These are phyloP conservation scores for Arachnomyces sp. DNA, from an alignment of 2,329 filamentous ascomycete species.

Conservation along the genomic window DNA sequence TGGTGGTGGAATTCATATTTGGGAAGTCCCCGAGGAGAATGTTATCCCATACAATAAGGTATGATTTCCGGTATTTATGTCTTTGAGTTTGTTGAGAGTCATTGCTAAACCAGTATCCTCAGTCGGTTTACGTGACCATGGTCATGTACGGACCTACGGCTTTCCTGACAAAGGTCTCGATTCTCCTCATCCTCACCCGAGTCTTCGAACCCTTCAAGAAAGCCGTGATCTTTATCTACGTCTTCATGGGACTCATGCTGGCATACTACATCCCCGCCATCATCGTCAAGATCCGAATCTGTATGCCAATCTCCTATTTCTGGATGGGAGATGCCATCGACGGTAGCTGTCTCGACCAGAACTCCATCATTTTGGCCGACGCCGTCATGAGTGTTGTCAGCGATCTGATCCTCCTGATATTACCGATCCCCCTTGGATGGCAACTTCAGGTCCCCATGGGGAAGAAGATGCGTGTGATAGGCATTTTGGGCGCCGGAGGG, in stretches of 20 bases:
- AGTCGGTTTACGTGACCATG: constrained; percentile 38
- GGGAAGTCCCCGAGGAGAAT: constrained; percentile 24
- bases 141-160: constrained; percentile 42
- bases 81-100: background rate
- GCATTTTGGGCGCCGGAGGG: constrained; percentile 44
- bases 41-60: constrained; percentile 32
- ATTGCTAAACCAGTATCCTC: background rate
- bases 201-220: constrained; percentile 38
- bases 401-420: constrained; percentile 46
- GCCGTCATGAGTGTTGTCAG: constrained; percentile 54
- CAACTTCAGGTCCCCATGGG: constrained; percentile 38
- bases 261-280: constrained; percentile 36
- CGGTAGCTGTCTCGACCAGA: constrained; percentile 21
- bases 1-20: constrained; percentile 31
- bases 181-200: constrained; percentile 38
- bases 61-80: no score
- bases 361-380: constrained; percentile 43
- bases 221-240: constrained; percentile 31
- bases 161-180: constrained; percentile 36
- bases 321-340: constrained; percentile 25
- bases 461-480: constrained; percentile 41
- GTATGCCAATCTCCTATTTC: constrained; percentile 35
- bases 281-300: constrained; percentile 38
- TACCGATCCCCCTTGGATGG: constrained; percentile 43
- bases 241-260: constrained; percentile 31